These are phyloP conservation scores for Ascoidea tarda DNA, from an alignment of 805 yeast species.

Conservation along the genomic window DNA sequence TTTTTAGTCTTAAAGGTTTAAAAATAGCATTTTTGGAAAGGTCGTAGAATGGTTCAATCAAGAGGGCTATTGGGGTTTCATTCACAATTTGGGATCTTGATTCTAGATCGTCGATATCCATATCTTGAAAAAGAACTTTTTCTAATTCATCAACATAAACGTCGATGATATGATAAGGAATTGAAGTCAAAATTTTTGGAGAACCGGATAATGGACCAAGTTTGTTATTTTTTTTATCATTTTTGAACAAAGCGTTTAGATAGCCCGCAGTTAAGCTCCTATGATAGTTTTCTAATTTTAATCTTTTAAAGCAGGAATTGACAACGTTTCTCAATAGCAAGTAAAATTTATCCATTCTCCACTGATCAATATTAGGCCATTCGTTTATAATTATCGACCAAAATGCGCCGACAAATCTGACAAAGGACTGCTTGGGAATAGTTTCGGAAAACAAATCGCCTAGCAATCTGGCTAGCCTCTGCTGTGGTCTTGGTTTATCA, in stretches of 20 bases:
- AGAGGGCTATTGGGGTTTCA: too few relatives aligned
- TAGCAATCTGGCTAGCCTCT: constrained; percentile 59
- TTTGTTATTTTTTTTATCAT: background rate
- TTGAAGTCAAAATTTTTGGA: constrained; percentile 48
- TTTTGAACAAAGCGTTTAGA: constrained; percentile 24
- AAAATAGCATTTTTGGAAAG: too few relatives aligned
- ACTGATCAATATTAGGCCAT: constrained; percentile 74
- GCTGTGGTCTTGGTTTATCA: constrained; percentile 89
- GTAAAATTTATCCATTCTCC: constrained; percentile 78
- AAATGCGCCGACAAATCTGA: constrained; percentile 52
- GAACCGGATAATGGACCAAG: constrained; percentile 39
- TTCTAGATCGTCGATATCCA: constrained; percentile 30
- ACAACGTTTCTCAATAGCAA: constrained; percentile 68
- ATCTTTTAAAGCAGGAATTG: constrained; percentile 45
- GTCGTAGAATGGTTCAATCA: background rate
- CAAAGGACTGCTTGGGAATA: constrained; percentile 27
- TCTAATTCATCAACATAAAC: constrained; percentile 77
- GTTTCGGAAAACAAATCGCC: constrained; percentile 39
- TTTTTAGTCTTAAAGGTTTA: background rate
- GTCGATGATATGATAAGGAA: constrained; percentile 78
- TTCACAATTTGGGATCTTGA: background rate
- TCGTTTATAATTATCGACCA: constrained; percentile 70
- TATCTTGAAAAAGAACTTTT: constrained; percentile 36
- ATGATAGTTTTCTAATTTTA: constrained; percentile 43
- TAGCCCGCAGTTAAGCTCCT: constrained; percentile 24